Conservation (phyloP, 768 basidiomycete species). For the Tricholoma bakamatsutake region DNA sequence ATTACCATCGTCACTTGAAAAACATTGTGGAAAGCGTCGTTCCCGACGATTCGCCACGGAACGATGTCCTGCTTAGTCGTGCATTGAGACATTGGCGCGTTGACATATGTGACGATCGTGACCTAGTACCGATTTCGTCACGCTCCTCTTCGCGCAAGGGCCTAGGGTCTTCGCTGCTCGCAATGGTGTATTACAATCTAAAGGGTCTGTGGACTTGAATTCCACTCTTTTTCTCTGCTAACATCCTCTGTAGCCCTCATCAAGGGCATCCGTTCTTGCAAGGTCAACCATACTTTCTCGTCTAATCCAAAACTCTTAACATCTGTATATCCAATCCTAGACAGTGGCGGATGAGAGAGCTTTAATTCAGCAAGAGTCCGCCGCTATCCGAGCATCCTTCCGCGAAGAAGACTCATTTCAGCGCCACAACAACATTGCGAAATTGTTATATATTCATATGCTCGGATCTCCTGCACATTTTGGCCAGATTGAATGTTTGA, state of each 20-base stretch:
- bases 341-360: slow-evolving; percentile 98
- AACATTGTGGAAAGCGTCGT: too few relatives aligned
- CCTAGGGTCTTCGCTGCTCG: neutral
- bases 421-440: slow-evolving; percentile 96
- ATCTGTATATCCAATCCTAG: slow-evolving; percentile 35
- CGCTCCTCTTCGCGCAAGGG: neutral
- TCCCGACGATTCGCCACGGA: too few relatives aligned
- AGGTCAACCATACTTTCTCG: slow-evolving; percentile 44
- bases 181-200: slow-evolving; percentile 77
- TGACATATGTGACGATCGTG: neutral
- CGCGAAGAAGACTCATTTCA: slow-evolving; percentile 94
- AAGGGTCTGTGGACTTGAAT: slow-evolving; percentile 52
- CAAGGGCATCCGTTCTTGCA: slow-evolving; percentile 97
- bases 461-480: slow-evolving; percentile 98
- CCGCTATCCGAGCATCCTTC: slow-evolving; percentile 94
- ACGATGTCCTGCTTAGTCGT: too few relatives aligned
- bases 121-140: neutral
- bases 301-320: slow-evolving; percentile 14
- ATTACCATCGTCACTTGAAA: too few relatives aligned
- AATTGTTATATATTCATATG: slow-evolving; percentile 98
- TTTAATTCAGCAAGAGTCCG: slow-evolving; percentile 95
- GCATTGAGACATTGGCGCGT: too few relatives aligned
- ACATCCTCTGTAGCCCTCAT: slow-evolving; percentile 67
- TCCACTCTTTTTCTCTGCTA: slow-evolving; percentile 6
- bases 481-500: slow-evolving; percentile 96